Evolutionary conservation across 306 rosid species (phyloP), one percentile per base, ranked within the genome.

Genomic region (Aeschynomene evenia): DNA sequence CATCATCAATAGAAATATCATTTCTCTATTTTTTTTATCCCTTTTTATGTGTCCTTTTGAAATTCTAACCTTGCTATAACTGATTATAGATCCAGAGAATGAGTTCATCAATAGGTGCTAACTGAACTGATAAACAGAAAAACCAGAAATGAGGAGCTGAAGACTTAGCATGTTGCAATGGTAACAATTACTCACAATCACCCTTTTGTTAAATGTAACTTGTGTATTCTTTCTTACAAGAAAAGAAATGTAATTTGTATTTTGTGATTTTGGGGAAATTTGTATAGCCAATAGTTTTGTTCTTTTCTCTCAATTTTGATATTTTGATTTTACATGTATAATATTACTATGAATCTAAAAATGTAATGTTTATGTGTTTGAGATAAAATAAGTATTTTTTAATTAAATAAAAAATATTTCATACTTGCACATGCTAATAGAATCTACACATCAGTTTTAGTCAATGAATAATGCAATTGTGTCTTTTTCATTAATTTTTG

Each of bases 51-150:
- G 26, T 20, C 24, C 13, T 34, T 54, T 46, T n/a, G 33, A 50
- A 45, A 43, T 55, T 62, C 67, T 68, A 58, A 69, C 78, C 59
- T 45, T 51, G 33, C 23, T 36, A 13, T 33, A 60, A 52, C 21
- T 53, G 19, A 45, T 21, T 66, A 37, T 70, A 82, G 86, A 82
- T 82, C 58, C 86, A 82, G 61, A 66, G 4, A 46, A 70, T 82
- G 86, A 34, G 49, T 78, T 57, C 86, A 59, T 69, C 72, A 28
- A 34, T 54, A 36, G 64, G 34, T 4, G 62, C 72, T 74, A 82
- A 75, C 19, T 43, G 50, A 43, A 19, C 9, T 45, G 20, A 5
- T 2, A 45, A 16, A 45, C n/a, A 15, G 14, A 37, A 3, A 34
- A 37, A 10, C n/a, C n/a, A n/a, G n/a, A n/a, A n/a, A n/a, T n/a